Base-by-base conservation (phyloP, 805 yeast genomes). In the Starmerella bombi region DNA sequence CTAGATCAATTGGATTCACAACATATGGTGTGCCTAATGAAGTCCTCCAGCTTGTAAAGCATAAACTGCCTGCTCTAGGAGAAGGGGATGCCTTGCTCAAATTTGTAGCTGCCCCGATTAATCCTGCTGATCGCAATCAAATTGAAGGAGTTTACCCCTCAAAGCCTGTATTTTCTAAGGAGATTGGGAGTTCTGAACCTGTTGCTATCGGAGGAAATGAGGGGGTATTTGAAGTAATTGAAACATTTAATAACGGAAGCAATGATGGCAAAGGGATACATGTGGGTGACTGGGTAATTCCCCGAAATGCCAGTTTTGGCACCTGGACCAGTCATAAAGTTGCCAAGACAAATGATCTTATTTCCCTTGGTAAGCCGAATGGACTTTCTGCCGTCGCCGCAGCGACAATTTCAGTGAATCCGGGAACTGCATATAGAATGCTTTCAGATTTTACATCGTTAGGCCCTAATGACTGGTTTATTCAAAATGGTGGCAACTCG, bases 401-500 rank as follows among this genome's bases (percentile, higher is more conserved):
- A 17, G 94, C 96, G 9, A 85, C 96, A 4, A 74, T 88, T 22
- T 67, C 84, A 5, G 97, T 91, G 37, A 91, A 91, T 59, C 96
- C 98, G 3, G 71, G 81, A 37, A 83, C 95, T 8, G 98, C 97
- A 0, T 83, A 75, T 54, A 81, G 83, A 60, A 72, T 91, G 81
- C 76, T 88, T 46, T 74, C 79, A 15, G 71, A 78, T 59, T 80
- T 74, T 58, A 72, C 63, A 38, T 66, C 72, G 41, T 61, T 80
- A 53, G 59, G 65, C 43, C 70, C 74, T 2, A 83, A 83, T 16
- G 67, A 86, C 59, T 91, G 94, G 94, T 73, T 91, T 48, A 76
- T 91, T 46, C 97, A 91, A 63, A 91, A 88, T 54, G 98, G 95
- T 25, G 97, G 94, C 27, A 91, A 84, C 50, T 83, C 94, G 6